Conservation (phyloP, 2,329 filamentous ascomycete species). For the Lachnellula cervina region DNA sequence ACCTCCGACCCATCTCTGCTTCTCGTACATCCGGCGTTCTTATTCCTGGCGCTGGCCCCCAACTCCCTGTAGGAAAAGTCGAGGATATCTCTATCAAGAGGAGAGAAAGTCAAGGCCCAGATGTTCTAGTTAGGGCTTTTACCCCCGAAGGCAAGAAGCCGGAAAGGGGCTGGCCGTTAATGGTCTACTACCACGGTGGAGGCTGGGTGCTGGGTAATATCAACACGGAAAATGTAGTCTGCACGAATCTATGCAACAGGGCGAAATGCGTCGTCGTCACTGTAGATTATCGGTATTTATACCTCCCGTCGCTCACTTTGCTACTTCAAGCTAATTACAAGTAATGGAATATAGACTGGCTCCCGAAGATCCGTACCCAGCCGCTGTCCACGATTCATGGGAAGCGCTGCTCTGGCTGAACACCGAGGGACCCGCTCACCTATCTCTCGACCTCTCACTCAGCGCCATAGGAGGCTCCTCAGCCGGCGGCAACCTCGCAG, state of each 20-base stretch:
- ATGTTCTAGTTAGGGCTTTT: conserved; percentile 46
- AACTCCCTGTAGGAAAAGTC: conserved; percentile 37
- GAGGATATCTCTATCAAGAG: conserved; percentile 20
- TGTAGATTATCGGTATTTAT: conserved; percentile 47
- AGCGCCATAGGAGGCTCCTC: conserved; percentile 47
- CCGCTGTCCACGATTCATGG: conserved; percentile 53
- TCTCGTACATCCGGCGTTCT: conserved; percentile 47
- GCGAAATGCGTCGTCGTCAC: conserved; percentile 49
- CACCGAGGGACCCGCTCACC: conserved; percentile 12
- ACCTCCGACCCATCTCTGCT: conserved; percentile 47
- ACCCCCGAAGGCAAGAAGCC: conserved; percentile 43
- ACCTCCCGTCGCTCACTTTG: not conserved
- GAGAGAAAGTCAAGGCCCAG: conserved; percentile 41
- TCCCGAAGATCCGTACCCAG: conserved; percentile 52
- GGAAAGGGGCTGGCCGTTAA: conserved; percentile 47
- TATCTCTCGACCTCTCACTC: conserved; percentile 39
- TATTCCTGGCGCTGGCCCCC: conserved; percentile 47
- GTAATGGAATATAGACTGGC: conserved; percentile 39
- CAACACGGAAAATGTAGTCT: conserved; percentile 52
- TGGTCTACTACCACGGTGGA: conserved; percentile 54
- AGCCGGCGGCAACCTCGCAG: conserved; percentile 48
- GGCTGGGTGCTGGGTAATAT: conserved; percentile 56
- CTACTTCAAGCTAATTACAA: not conserved
- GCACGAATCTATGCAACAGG: conserved; percentile 48
- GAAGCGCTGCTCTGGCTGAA: conserved; percentile 47